phyloP scores from a whole-genome alignment of 768 basidiomycete species.

The Rhodosporidiobolus odoratus region DNA sequence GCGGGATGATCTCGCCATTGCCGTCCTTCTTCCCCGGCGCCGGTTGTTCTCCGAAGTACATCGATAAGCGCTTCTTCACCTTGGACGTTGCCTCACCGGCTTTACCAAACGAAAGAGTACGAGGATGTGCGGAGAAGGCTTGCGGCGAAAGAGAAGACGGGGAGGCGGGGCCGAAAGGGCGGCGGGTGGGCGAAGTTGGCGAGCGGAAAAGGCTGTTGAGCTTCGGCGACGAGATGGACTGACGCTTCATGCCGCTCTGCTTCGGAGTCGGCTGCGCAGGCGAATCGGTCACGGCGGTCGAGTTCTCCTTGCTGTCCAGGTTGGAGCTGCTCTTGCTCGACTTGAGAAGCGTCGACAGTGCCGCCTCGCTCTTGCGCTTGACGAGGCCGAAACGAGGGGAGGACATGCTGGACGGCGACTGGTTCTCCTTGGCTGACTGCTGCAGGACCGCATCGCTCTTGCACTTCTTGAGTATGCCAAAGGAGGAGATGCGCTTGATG shows the following conservation, averaged over 20 bases:
- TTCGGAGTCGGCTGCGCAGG: background rate
- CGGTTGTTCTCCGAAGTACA: background rate
- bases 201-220: conserved; percentile 10
- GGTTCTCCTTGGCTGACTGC: background rate
- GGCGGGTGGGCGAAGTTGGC: background rate
- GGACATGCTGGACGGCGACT: no score
- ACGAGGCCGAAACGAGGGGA: background rate
- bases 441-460: conserved; percentile 24
- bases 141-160: background rate
- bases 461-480: conserved; percentile 18
- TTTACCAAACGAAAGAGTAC: background rate
- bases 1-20: background rate
- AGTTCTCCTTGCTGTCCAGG: conserved; percentile 8
- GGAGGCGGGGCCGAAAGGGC: background rate
- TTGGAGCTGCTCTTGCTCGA: background rate
- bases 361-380: conserved; percentile 28
- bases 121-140: background rate
- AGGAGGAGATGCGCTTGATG: conserved; percentile 13
- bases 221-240: conserved; percentile 18
- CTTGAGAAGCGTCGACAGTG: background rate
- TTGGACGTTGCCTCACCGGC: background rate
- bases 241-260: background rate
- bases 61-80: conserved; percentile 24
- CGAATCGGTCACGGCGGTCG: background rate
- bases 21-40: background rate